These are phyloP conservation scores for Thuidium tamariscinum DNA, from an alignment of 225 moss, liverwort and hornwort species.

Conservation along the genomic window DNA sequence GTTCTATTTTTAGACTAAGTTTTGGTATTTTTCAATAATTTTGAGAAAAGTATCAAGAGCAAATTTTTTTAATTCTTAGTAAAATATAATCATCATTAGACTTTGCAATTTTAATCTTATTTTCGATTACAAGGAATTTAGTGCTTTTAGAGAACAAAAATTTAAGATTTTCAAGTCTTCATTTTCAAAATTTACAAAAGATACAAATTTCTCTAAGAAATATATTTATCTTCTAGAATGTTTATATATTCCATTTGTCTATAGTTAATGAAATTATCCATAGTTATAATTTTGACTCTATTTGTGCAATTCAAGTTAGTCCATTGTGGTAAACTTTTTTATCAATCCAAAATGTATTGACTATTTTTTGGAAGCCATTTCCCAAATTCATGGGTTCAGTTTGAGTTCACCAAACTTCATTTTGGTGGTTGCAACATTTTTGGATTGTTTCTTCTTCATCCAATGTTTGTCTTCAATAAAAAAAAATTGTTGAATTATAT, in stretches of 20 bases:
- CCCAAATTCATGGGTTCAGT: no score
- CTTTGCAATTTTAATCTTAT: neutral
- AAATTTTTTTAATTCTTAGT: neutral
- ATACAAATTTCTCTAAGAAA: neutral
- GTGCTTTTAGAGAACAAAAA: rapidly evolving
- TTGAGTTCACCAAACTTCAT: no score
- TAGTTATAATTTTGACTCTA: neutral
- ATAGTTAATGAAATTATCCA: neutral
- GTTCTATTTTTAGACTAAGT: neutral
- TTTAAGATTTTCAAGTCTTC: neutral
- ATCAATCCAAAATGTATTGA: no score
- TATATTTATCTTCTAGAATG: rapidly evolving
- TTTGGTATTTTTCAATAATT: neutral
- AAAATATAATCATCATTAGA: neutral
- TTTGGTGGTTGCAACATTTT: no score
- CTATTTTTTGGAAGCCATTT: no score
- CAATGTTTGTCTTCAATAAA: no score
- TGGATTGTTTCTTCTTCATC: no score
- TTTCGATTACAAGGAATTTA: neutral
- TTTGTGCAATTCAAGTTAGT: neutral
- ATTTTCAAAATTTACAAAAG: neutral
- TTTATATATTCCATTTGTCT: no score
- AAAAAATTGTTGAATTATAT: no score
- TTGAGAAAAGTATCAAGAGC: neutral
- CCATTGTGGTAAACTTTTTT: no score